Evolutionary conservation across 148 eudicot genomes (phyloP).

Genomic region (Spergularia marina): DNA sequence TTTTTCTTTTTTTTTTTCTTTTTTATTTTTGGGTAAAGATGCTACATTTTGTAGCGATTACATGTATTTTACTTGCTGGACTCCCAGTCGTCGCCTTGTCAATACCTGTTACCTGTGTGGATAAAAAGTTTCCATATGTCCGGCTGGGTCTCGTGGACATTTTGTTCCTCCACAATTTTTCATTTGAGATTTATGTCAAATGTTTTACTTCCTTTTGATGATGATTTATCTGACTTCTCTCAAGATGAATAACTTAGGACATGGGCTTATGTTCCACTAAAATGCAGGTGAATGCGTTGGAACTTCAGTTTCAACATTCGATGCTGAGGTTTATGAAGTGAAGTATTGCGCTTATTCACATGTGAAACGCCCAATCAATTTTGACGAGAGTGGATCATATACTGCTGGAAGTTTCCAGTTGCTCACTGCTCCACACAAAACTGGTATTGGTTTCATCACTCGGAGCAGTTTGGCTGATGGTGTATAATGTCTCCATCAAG

Average conservation of each 20-base stretch:
- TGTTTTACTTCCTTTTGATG: too few relatives aligned
- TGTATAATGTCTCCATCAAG: slow-evolving; percentile 8
- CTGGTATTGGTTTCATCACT: slow-evolving; percentile 37
- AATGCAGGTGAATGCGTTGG: slow-evolving; percentile 68
- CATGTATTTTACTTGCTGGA: too few relatives aligned
- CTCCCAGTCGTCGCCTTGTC: too few relatives aligned
- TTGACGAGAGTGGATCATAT: slow-evolving; percentile 31
- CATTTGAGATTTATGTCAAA: not conserved
- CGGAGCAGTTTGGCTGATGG: slow-evolving; percentile 26
- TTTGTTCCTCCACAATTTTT: not conserved
- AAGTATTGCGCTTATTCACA: slow-evolving; percentile 58
- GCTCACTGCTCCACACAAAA: slow-evolving; percentile 26
- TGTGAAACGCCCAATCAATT: slow-evolving; percentile 33
- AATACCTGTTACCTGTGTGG: too few relatives aligned
- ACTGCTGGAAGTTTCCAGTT: slow-evolving; percentile 45
- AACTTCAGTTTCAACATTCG: slow-evolving; percentile 36
- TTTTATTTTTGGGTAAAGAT: too few relatives aligned
- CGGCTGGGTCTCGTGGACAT: not conserved
- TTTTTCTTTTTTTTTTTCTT: too few relatives aligned
- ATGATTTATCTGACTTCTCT: not conserved
- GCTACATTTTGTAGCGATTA: too few relatives aligned
- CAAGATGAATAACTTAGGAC: not conserved
- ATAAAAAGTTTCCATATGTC: too few relatives aligned
- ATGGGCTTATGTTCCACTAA: not conserved
- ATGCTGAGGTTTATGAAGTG: slow-evolving; percentile 42